Evolutionary conservation across 2,329 filamentous ascomycete species (phyloP).

Genomic region (Grosmannia clavigera): DNA sequence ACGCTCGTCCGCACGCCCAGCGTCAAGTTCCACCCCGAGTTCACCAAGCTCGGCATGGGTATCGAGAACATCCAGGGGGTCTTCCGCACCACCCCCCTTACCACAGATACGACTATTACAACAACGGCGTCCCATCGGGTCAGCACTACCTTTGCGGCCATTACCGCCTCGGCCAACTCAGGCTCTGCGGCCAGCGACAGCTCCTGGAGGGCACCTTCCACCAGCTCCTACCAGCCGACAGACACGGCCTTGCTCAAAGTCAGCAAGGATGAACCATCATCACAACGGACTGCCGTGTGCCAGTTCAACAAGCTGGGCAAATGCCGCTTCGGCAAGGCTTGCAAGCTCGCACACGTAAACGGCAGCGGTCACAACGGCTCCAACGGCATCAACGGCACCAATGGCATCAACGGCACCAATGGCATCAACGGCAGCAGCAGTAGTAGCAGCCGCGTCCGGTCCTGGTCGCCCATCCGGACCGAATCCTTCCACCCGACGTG

Average conservation of each 20-base stretch:
- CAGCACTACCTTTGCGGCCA: background rate
- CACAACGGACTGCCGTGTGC: constrained; percentile 10
- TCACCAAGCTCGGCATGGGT: constrained; percentile 35
- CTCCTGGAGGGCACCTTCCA: background rate
- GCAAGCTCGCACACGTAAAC: constrained; percentile 16
- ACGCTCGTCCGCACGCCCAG: constrained; percentile 37
- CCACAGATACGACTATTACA: background rate
- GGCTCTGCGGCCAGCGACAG: background rate
- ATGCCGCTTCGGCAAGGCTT: constrained; percentile 18
- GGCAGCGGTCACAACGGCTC: background rate
- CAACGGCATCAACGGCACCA: background rate
- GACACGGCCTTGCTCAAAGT: background rate
- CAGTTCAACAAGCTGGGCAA: constrained; percentile 17
- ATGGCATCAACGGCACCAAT: background rate
- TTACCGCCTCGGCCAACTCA: background rate
- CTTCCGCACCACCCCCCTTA: constrained; percentile 26
- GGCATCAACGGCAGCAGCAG: background rate
- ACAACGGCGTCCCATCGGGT: background rate
- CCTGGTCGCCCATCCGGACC: background rate
- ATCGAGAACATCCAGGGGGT: constrained; percentile 38
- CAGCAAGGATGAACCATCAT: constrained; percentile 3
- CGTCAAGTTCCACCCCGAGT: constrained; percentile 39
- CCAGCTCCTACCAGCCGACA: background rate
- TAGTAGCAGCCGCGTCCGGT: background rate
- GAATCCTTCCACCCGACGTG: background rate